These are phyloP conservation scores for Santalum album DNA, from an alignment of 164 flowering plant species.

Conservation along the genomic window DNA sequence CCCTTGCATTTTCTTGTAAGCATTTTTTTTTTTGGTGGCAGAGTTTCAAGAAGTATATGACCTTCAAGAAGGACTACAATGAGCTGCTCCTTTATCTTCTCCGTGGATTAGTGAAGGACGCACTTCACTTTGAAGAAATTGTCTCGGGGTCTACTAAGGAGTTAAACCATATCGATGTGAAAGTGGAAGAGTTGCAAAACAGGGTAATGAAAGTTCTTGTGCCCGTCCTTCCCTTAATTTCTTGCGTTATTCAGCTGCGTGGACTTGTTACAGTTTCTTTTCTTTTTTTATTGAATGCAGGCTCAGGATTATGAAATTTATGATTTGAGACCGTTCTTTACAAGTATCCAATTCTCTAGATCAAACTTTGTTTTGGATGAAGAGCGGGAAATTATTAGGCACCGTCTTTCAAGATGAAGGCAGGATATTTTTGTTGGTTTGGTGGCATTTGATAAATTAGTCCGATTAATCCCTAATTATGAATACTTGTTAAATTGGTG, in stretches of 20 bases:
- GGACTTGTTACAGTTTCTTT: neutral
- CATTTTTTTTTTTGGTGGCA: conserved; percentile 26
- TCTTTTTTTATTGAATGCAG: conserved; percentile 31
- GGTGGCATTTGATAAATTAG: too few relatives aligned
- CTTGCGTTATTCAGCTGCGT: too few relatives aligned
- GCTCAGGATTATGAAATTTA: conserved; percentile 69
- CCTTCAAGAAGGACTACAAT: conserved; percentile 89
- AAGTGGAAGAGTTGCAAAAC: conserved; percentile 61
- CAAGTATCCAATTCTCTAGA: conserved; percentile 42
- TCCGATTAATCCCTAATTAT: too few relatives aligned
- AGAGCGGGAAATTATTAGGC: conserved; percentile 43
- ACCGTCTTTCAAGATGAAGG: conserved; percentile 34
- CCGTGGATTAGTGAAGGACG: conserved; percentile 73
- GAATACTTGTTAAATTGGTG: too few relatives aligned
- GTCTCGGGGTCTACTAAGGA: conserved; percentile 52
- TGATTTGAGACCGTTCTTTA: conserved; percentile 69
- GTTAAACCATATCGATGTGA: conserved; percentile 56
- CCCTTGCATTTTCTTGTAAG: neutral
- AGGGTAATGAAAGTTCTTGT: conserved; percentile 43
- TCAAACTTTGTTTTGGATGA: conserved; percentile 57
- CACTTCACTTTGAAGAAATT: conserved; percentile 74
- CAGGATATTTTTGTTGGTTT: too few relatives aligned
- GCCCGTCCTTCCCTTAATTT: too few relatives aligned
- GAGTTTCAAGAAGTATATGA: conserved; percentile 88
- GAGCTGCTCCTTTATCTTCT: conserved; percentile 62